These are phyloP conservation scores for Gloeophyllum trabeum DNA, from an alignment of 768 basidiomycete species.

Conservation along the genomic window DNA sequence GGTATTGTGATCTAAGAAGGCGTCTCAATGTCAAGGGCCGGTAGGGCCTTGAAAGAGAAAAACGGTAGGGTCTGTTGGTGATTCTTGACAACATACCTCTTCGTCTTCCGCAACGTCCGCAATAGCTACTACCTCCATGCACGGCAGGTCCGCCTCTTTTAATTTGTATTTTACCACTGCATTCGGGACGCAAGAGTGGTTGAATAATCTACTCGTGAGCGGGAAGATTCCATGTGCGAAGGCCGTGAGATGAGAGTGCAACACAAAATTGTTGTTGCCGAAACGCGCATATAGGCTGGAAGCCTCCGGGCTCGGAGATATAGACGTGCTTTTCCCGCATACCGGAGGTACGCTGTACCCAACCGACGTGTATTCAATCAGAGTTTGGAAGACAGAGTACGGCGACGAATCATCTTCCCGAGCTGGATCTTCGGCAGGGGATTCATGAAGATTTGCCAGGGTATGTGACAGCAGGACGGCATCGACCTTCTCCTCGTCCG, in stretches of 20 bases:
- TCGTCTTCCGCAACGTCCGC: conserved; percentile 43
- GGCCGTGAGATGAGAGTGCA: conserved; percentile 62
- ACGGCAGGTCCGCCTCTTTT: conserved; percentile 20
- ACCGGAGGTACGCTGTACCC: conserved; percentile 16
- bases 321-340: conserved; percentile 15
- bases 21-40: neutral
- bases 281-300: conserved; percentile 43
- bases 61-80: conserved; percentile 2
- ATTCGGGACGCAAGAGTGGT: conserved; percentile 74
- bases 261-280: conserved; percentile 72
- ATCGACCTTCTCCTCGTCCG: conserved; percentile 45
- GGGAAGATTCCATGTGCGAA: conserved; percentile 72
- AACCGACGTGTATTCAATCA: conserved; percentile 30
- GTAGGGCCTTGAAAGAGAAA: neutral
- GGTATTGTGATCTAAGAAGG: conserved; percentile 52
- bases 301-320: conserved; percentile 16
- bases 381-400: conserved; percentile 22
- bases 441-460: neutral
- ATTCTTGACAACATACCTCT: conserved; percentile 36
- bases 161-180: conserved; percentile 53
- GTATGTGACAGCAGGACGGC: conserved; percentile 49
- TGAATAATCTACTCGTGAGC: conserved; percentile 67
- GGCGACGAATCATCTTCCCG: conserved; percentile 15
- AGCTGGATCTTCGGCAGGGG: conserved; percentile 1
- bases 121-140: conserved; percentile 59